These are phyloP conservation scores for Microsporum canis DNA, from an alignment of 2,329 filamentous ascomycete genomes.

Conservation along the genomic window DNA sequence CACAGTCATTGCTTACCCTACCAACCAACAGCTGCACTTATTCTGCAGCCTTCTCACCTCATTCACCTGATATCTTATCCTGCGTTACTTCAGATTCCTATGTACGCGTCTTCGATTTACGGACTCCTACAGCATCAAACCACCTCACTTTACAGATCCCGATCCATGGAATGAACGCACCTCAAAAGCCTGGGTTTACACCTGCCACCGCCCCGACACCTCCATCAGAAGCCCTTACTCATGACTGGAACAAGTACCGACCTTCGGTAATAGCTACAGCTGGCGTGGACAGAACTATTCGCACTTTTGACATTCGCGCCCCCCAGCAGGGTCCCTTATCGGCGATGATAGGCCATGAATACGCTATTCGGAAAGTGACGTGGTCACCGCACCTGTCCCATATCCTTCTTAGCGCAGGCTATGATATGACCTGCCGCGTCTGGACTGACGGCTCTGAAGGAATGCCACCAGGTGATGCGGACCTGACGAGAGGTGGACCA, in stretches of 20 bases:
- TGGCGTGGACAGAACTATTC: slow-evolving; percentile 75
- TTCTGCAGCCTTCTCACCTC: slow-evolving; percentile 79
- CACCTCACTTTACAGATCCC: slow-evolving; percentile 75
- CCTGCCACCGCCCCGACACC: slow-evolving; percentile 33
- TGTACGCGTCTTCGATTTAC: slow-evolving; percentile 80
- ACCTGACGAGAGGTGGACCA: slow-evolving; percentile 31
- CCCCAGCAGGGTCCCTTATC: slow-evolving; percentile 60
- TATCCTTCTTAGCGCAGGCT: slow-evolving; percentile 76
- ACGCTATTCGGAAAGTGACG: slow-evolving; percentile 71
- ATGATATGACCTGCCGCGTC: slow-evolving; percentile 93
- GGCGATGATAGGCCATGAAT: slow-evolving; percentile 74
- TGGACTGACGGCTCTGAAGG: slow-evolving; percentile 68
- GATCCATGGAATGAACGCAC: slow-evolving; percentile 57
- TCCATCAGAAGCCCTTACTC: slow-evolving; percentile 78
- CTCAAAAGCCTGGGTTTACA: slow-evolving; percentile 27
- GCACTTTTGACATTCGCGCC: slow-evolving; percentile 81
- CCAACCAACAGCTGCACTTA: slow-evolving; percentile 93
- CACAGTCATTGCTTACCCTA: slow-evolving; percentile 66
- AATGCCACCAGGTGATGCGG: slow-evolving; percentile 25
- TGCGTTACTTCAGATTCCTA: slow-evolving; percentile 83
- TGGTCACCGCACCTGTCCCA: slow-evolving; percentile 95
- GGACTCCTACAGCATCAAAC: slow-evolving; percentile 77
- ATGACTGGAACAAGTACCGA: slow-evolving; percentile 99
- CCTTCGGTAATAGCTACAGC: slow-evolving; percentile 73
- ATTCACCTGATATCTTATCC: slow-evolving; percentile 73